Evolutionary conservation across 805 yeast species (phyloP).

Genomic region (Yamadazyma sp.): DNA sequence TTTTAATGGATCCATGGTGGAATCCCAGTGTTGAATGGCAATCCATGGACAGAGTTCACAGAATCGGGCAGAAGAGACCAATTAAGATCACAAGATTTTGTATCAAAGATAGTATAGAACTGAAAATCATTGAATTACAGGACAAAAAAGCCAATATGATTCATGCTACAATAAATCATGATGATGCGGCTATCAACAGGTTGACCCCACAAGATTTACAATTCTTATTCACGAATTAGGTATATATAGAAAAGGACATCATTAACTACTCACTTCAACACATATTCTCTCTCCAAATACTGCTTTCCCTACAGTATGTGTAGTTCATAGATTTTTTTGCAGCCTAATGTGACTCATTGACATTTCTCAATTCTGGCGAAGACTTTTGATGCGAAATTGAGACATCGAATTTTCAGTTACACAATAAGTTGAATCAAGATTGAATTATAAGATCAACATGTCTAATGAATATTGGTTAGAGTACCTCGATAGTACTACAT

Average conservation of each 20-base stretch:
- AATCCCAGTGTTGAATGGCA: constrained; percentile 99
- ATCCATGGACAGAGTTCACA: constrained; percentile 95
- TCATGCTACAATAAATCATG: constrained; percentile 91
- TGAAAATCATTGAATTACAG: constrained; percentile 91
- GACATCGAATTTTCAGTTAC: background rate
- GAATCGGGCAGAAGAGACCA: constrained; percentile 95
- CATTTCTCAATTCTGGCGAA: background rate
- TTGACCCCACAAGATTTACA: constrained; percentile 93
- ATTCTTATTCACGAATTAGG: constrained; percentile 80
- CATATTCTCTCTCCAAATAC: no score
- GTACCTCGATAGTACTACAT: constrained; percentile 72
- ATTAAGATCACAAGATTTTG: constrained; percentile 89
- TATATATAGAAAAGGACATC: background rate
- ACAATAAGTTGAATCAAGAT: no score
- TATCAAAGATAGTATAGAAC: constrained; percentile 95
- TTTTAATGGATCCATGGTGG: constrained; percentile 99
- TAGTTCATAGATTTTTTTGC: background rate
- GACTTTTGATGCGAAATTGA: constrained; percentile 1
- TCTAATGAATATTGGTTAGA: constrained; percentile 55
- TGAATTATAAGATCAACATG: constrained; percentile 3
- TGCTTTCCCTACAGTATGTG: background rate
- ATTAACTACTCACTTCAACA: background rate
- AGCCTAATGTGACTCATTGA: constrained; percentile 5
- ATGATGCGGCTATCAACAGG: constrained; percentile 83
- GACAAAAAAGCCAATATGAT: constrained; percentile 98